Evolutionary conservation across 768 basidiomycete species (phyloP).

Genomic region (Mycena sanguinolenta): DNA sequence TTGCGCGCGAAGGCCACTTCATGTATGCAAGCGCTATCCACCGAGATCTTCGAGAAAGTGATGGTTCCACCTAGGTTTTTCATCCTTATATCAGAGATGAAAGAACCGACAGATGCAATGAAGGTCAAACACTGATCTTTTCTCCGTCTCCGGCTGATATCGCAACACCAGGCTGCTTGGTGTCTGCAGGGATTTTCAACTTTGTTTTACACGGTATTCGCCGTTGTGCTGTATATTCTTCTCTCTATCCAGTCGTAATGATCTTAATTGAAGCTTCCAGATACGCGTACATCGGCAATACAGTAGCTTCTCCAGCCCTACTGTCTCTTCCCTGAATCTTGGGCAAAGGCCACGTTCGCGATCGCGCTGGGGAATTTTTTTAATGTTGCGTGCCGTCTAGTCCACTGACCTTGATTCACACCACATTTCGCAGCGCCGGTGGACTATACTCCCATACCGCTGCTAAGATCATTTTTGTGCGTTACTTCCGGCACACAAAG

Average conservation of each 20-base stretch:
- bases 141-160: not conserved
- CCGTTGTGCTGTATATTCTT: slow-evolving; percentile 47
- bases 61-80: slow-evolving; percentile 60
- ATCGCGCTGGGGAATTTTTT: slow-evolving; percentile 65
- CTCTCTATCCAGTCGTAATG: not conserved
- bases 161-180: slow-evolving; percentile 60
- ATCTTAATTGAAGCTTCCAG: slow-evolving; percentile 35
- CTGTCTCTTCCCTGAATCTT: slow-evolving; percentile 61
- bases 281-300: slow-evolving; percentile 63
- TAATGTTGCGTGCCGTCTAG: slow-evolving; percentile 54
- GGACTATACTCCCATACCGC: slow-evolving; percentile 65
- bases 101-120: slow-evolving; percentile 64
- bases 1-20: slow-evolving; percentile 58
- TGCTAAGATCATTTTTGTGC: slow-evolving; percentile 67
- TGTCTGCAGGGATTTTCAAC: slow-evolving; percentile 68
- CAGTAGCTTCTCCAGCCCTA: slow-evolving; percentile 60
- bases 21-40: slow-evolving; percentile 50
- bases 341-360: slow-evolving; percentile 65
- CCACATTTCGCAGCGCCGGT: slow-evolving; percentile 49
- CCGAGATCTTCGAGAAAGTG: not conserved
- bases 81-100: slow-evolving; percentile 71
- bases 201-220: slow-evolving; percentile 63
- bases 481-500: slow-evolving; percentile 60
- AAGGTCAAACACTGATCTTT: slow-evolving; percentile 51
- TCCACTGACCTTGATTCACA: not conserved